These are phyloP conservation scores for Escallonia herrerae DNA, from an alignment of 129 eudicot genomes.

Conservation along the genomic window DNA sequence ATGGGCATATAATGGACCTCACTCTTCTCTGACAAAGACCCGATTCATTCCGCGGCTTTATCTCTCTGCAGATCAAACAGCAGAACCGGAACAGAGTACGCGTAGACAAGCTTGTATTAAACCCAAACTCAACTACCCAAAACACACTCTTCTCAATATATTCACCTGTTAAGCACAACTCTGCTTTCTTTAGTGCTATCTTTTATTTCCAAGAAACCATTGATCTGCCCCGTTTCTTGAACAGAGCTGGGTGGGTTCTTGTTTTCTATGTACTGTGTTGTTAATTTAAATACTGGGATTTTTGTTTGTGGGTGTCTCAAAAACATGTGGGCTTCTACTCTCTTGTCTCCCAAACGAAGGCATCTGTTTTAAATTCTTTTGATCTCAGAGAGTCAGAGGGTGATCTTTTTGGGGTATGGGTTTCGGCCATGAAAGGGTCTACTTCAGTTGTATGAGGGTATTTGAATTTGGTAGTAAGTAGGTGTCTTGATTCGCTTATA, in stretches of 20 bases:
- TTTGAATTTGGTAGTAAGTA: constrained; percentile 9
- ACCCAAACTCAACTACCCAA: constrained; percentile 5
- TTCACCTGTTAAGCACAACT: not conserved
- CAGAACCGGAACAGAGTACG: not conserved
- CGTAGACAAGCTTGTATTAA: not conserved
- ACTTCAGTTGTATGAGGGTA: constrained; percentile 8
- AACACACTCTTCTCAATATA: not conserved
- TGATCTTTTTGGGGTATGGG: not conserved
- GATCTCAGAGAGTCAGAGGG: not conserved
- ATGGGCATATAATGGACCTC: not conserved
- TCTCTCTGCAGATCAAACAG: constrained; percentile 17
- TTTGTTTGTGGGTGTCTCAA: constrained; percentile 10
- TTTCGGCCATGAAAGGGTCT: not conserved
- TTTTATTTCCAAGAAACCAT: constrained; percentile 13
- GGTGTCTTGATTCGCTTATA: constrained; percentile 1
- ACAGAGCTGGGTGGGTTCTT: not conserved
- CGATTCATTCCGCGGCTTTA: constrained; percentile 17
- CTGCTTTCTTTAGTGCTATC: not conserved
- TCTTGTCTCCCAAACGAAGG: constrained; percentile 3
- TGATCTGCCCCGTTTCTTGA: constrained; percentile 9
- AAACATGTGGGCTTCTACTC: constrained; percentile 14
- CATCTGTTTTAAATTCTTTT: constrained; percentile 2
- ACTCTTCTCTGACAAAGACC: constrained; percentile 12
- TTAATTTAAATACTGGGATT: not conserved
- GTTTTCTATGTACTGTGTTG: not conserved